Evolutionary conservation across 176 grass and related monocot genomes (phyloP).

Genomic region (Triticum turgidum): DNA sequence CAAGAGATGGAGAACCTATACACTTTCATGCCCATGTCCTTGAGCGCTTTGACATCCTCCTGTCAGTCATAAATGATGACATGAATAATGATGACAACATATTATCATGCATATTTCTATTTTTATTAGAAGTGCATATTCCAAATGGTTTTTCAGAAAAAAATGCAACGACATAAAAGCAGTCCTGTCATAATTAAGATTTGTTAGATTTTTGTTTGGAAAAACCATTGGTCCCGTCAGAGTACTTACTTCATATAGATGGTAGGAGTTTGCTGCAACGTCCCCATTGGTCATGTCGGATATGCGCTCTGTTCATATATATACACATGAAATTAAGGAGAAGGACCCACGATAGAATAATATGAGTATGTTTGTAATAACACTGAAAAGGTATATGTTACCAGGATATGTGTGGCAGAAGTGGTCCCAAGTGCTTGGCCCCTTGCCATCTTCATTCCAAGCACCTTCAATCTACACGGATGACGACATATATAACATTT

Average conservation of each 20-base stretch:
- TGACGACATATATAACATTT: not conserved
- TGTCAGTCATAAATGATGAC: not conserved
- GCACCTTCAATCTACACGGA: not conserved
- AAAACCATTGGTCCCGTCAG: too few relatives aligned
- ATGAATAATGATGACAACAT: not conserved
- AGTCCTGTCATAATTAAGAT: too few relatives aligned
- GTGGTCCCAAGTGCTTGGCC: too few relatives aligned
- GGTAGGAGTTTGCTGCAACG: not conserved
- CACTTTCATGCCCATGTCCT: constrained; percentile 48
- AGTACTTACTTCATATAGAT: not conserved
- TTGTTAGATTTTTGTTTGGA: not conserved
- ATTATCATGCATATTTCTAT: too few relatives aligned
- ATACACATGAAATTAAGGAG: not conserved
- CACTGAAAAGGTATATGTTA: not conserved
- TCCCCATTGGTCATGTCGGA: not conserved
- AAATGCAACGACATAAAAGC: not conserved
- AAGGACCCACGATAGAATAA: not conserved
- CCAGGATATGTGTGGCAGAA: too few relatives aligned
- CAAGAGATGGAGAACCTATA: constrained; percentile 58
- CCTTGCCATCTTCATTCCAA: too few relatives aligned
- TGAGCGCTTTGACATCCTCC: constrained; percentile 22
- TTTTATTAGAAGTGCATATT: too few relatives aligned
- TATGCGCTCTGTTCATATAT: not conserved
- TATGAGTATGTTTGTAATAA: not conserved
- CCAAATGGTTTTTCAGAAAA: too few relatives aligned